These are phyloP conservation scores for Hygrophoropsis aurantiaca DNA, from an alignment of 768 basidiomycete species.

Conservation along the genomic window DNA sequence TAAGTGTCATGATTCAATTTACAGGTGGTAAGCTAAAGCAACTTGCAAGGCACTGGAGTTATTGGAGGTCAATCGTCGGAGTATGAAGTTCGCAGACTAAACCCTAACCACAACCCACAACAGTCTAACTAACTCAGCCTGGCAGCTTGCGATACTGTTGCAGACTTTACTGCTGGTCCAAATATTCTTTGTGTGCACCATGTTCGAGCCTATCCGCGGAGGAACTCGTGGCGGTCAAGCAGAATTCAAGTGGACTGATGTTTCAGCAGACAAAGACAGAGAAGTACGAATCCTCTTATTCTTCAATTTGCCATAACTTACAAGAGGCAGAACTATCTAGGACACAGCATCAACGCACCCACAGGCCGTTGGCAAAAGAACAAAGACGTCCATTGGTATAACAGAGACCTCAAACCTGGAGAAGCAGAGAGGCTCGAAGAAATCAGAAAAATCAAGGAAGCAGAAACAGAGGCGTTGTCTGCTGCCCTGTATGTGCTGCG, in stretches of 20 bases:
- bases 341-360: conserved; percentile 92
- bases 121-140: too few species aligned
- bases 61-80: too few species aligned
- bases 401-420: conserved; percentile 49
- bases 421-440: conserved; percentile 65
- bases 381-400: conserved; percentile 96
- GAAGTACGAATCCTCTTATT: conserved; percentile 51
- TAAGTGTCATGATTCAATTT: too few species aligned
- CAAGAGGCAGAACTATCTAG: conserved; percentile 78
- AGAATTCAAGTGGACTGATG: conserved; percentile 90
- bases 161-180: background rate
- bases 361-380: conserved; percentile 97
- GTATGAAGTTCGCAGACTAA: too few species aligned
- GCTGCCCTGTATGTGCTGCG: conserved; percentile 69
- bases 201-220: conserved; percentile 86
- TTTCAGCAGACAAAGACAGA: conserved; percentile 89
- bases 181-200: conserved; percentile 20
- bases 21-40: too few species aligned
- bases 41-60: too few species aligned
- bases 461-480: conserved; percentile 85
- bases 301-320: background rate
- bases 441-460: conserved; percentile 78
- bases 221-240: conserved; percentile 92
- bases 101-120: too few species aligned
- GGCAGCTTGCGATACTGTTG: too few species aligned